Evolutionary conservation across 768 basidiomycete genomes (phyloP), one percentile per base, ranked within the genome.

Genomic region (Boletus tomentosulus): DNA sequence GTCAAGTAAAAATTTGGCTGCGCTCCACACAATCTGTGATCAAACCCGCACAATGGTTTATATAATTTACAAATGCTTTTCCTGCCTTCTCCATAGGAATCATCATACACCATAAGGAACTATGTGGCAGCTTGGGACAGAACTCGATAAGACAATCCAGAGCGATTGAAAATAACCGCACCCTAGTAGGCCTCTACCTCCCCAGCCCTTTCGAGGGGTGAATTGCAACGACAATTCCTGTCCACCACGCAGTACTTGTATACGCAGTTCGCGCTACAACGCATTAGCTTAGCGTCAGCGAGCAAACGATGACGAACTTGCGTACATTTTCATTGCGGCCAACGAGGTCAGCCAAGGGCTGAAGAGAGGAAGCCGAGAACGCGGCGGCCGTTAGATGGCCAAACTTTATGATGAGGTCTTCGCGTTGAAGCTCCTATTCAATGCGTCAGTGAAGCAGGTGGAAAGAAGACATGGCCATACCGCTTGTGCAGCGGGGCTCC

Each of bases 141-240:
- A 25, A 44, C 27, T 54, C 31, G 42, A 54, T 59, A 55, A 46
- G 33, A 31, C 10, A 51, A 46, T 35, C 37, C 44, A 45, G 3
- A 8, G 41, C 22, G 41, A 38, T 33, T 24, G 52, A 46, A 43
- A n/a, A 42, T 22, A 16, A 30, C 38, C 83, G 62, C 57, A 91
- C 87, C 93, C 93, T 41, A 97, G 73, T 67, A 87, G 75, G 9
- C 93, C 93, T 54, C 90, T 76, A 10, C 93, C 93, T 57, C 91
- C 92, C 93, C 93, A 97, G 7, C 85, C 85, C 53, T 77, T 81
- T 47, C 82, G 70, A 6, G 92, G 91, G 3, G 74, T 85, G 41
- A 93, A 72, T n/a, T 69, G 77, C 53, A 92, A 62, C 19, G 73
- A 73, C 13, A 82, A 59, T 7, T 62, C 66, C 57, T 79, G 67